phyloP scores from a whole-genome alignment of 2,329 filamentous ascomycete genomes.

The Phialocephala sp. region DNA sequence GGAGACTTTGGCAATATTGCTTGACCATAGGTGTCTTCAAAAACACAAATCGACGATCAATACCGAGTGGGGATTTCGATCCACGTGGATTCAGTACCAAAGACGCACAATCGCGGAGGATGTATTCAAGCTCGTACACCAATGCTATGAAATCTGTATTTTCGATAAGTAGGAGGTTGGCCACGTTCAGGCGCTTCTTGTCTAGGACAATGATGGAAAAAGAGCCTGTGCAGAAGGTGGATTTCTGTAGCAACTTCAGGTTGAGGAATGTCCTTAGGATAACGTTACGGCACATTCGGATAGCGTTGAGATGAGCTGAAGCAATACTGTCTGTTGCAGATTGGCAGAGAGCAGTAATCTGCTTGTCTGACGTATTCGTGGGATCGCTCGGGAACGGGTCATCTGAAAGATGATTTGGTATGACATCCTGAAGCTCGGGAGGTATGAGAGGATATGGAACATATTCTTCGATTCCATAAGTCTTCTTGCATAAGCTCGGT shows the following conservation, averaged over 20 bases:
- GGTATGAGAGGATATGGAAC: conserved; percentile 14
- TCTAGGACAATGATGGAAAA: conserved; percentile 11
- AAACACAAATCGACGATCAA: conserved; percentile 4
- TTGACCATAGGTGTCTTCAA: conserved; percentile 16
- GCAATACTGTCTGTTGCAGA: background rate
- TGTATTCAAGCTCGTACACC: conserved; percentile 11
- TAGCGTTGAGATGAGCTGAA: conserved; percentile 3
- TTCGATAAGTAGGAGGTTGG: conserved; percentile 5
- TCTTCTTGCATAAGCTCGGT: background rate
- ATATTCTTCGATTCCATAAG: conserved; percentile 6
- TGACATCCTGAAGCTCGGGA: conserved; percentile 13
- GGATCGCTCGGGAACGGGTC: conserved; percentile 15
- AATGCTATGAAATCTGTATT: conserved; percentile 17
- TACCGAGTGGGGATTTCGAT: background rate
- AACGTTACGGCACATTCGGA: conserved; percentile 12
- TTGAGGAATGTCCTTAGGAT: conserved; percentile 12
- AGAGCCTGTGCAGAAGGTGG: conserved; percentile 8
- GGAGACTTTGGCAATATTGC: conserved; percentile 11
- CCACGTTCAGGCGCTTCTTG: background rate
- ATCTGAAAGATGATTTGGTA: conserved; percentile 17
- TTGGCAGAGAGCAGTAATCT: conserved; percentile 18
- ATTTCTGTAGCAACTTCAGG: conserved; percentile 14
- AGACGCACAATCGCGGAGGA: conserved; percentile 18
- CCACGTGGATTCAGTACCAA: background rate
- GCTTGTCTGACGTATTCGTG: conserved; percentile 17